Base-by-base conservation (phyloP, 1,284 basidiomycete species). In the Rhodotorula sp. region DNA sequence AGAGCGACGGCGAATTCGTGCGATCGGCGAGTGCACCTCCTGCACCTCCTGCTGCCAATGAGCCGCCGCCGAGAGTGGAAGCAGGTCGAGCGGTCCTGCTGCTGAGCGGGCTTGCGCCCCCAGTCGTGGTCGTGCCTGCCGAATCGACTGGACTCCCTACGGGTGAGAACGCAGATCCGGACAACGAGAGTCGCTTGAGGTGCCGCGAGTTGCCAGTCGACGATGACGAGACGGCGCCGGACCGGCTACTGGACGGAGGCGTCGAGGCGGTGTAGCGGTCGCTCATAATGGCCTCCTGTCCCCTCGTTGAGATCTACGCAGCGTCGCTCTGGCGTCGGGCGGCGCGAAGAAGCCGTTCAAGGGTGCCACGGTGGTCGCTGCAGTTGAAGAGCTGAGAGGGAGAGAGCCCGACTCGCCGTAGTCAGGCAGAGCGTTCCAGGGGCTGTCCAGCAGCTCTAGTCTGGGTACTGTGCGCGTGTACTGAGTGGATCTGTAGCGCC, bases 151-250 rank as follows among this genome's bases (percentile, higher is more conserved):
- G 45, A 21, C 23, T n/a, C 60, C 49, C 19, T 12, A 4, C 23
- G 7, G 60, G 21, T 3, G 67, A 59, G 55, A 62, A 56, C 2
- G 69, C 55, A 0, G 69, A 64, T 4, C 31, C 34, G 43, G 62
- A 55, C 52, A 63, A 66, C 14, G 66, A 68, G 26, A 71, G 70
- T 18, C 70, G 70, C 34, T 71, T 71, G n/a, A 71, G 60, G 47
- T 71, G 70, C 31, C 70, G 62, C 4, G 31, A 47, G n/a, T 55
- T 43, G 18, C 28, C 16, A 12, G 52, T 16, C 16, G 54, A 55
- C 26, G 26, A 28, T 14, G 54, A 55, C 26, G 54, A 55, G n/a
- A 26, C 26, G 15, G 26, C 26, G 8, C 26, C 26, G 14, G 54
- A 55, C 49, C 49, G 19, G 14, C 49, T 50, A 14, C 49, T 50